A percentile compares a stretch with the other conserved stretches of the same genome.
Conservation (phyloP, 2,329 filamentous ascomycete genomes). For the Monilinia laxa region DNA sequence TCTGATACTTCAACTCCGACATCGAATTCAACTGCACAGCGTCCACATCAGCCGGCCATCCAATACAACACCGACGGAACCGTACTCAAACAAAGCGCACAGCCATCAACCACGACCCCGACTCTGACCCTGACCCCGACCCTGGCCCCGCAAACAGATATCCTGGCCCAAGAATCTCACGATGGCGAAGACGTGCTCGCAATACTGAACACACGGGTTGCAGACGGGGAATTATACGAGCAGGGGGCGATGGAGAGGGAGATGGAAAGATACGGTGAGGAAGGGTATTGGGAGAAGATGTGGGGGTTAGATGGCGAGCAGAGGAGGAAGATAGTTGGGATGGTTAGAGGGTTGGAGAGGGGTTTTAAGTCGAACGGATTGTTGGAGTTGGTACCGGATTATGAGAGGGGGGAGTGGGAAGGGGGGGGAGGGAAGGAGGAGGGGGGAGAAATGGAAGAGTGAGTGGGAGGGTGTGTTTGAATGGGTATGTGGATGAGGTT, state of each 20-base stretch:
- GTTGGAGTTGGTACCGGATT: background rate
- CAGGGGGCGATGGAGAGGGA: background rate
- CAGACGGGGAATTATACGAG: background rate
- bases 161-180: no score
- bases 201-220: background rate
- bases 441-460: constrained; percentile 29
- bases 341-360: background rate
- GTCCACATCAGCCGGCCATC: no score
- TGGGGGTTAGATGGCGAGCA: background rate
- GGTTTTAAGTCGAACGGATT: no score
- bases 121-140: no score
- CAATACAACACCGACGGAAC: no score
- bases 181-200: no score
- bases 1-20: no score
- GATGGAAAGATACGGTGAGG: background rate
- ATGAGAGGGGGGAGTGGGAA: background rate
- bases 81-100: no score
- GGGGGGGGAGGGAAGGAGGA: constrained; percentile 27
- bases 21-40: no score
- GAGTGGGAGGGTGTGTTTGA: constrained; percentile 55
- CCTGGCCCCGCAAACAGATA: no score
- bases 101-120: no score
- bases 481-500: constrained; percentile 62
- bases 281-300: background rate
- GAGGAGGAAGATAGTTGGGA: background rate